Percentiles rank a stretch among this genome's conserved stretches.
These are phyloP conservation scores for Limonium bicolor DNA, from an alignment of 148 eudicot genomes.

Conservation along the genomic window DNA sequence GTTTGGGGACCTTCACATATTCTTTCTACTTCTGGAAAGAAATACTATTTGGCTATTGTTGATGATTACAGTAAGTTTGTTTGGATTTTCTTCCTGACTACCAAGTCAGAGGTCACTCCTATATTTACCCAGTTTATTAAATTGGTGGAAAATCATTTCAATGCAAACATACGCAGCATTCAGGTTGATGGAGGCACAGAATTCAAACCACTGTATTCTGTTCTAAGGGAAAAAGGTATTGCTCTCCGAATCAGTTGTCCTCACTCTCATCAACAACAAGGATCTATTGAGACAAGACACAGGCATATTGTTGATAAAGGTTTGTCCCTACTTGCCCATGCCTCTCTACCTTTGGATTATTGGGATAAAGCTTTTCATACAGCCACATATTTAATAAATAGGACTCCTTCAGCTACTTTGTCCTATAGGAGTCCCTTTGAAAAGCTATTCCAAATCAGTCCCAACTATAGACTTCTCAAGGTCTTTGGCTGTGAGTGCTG, in stretches of 20 bases:
- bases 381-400: neutral
- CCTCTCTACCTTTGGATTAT: neutral
- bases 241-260: neutral
- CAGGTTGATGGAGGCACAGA: neutral
- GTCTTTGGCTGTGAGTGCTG: neutral
- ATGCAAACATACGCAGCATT: neutral
- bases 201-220: neutral
- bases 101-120: neutral
- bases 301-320: neutral
- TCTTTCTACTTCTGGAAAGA: neutral
- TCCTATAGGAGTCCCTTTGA: neutral
- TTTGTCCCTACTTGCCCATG: neutral
- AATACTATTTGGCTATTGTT: neutral
- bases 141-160: neutral
- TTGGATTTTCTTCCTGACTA: neutral
- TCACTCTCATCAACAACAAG: neutral
- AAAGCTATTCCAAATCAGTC: neutral
- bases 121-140: neutral
- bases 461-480: neutral
- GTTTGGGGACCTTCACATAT: neutral
- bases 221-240: neutral
- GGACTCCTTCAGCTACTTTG: neutral
- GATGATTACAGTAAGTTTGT: neutral
- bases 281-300: neutral
- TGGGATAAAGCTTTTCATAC: neutral